These are phyloP conservation scores for Terfezia claveryi DNA, from an alignment of 495 filamentous ascomycete genomes.

Conservation along the genomic window DNA sequence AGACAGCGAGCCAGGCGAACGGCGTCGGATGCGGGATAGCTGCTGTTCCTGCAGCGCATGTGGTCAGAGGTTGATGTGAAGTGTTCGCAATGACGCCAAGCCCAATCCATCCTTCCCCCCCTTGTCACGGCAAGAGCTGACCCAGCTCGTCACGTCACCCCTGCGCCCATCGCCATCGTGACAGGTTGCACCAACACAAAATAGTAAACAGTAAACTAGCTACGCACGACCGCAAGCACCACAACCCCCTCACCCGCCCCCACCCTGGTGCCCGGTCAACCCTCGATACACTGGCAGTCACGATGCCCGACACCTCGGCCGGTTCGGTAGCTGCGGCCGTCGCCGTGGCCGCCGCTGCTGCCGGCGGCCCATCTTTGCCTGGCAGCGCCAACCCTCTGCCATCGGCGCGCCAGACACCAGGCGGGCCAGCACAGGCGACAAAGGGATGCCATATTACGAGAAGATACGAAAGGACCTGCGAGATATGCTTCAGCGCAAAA, in stretches of 20 bases:
- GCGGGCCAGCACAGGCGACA: constrained; percentile 10
- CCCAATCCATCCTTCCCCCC: no score
- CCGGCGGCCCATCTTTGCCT: constrained; percentile 19
- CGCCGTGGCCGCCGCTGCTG: constrained; percentile 7
- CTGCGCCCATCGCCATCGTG: no score
- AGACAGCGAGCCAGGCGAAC: no score
- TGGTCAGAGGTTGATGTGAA: no score
- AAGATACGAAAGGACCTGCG: constrained; percentile 46
- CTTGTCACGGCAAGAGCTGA: no score
- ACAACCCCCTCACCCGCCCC: not conserved
- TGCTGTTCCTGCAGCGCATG: no score
- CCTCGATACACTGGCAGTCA: constrained; percentile 10
- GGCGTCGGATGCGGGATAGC: no score
- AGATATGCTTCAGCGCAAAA: constrained; percentile 44
- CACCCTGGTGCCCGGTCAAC: not conserved
- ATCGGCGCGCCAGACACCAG: not conserved
- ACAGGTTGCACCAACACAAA: no score
- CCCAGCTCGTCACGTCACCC: no score
- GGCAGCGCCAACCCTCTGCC: not conserved
- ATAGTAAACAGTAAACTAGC: no score
- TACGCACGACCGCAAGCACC: not conserved
- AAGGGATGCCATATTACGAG: constrained; percentile 45
- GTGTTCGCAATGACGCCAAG: no score
- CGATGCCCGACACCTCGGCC: not conserved
- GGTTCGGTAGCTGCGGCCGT: not conserved